Percentiles rank a stretch among this genome's conserved stretches.
phyloP scores from a whole-genome alignment of 1,139 yeast genomes.

The Suhomyces chickasaworum region DNA sequence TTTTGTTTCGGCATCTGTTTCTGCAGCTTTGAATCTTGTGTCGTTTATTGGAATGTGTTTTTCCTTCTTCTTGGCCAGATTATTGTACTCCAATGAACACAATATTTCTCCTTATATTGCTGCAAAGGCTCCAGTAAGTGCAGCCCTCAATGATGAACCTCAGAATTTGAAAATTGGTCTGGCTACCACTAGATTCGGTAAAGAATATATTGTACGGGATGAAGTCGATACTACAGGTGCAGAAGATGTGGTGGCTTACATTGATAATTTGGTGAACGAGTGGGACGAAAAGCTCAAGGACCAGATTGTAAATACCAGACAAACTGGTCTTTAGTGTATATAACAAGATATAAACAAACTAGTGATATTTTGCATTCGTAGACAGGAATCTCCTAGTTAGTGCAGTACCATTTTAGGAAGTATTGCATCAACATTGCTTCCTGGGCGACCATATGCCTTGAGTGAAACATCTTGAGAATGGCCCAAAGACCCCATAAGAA shows the following conservation, averaged over 20 bases:
- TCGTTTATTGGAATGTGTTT: slow-evolving; percentile 84
- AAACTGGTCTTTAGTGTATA: background rate
- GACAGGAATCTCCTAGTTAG: background rate
- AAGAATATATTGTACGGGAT: slow-evolving; percentile 58
- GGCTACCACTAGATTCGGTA: slow-evolving; percentile 63
- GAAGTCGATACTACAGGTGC: slow-evolving; percentile 66
- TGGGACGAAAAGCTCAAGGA: slow-evolving; percentile 63
- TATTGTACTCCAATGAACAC: slow-evolving; percentile 83
- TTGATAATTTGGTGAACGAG: slow-evolving; percentile 48
- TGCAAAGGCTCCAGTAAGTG: slow-evolving; percentile 72
- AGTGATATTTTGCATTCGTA: background rate
- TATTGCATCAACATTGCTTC: background rate
- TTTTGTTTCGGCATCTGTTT: slow-evolving; percentile 70
- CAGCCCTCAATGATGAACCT: slow-evolving; percentile 38
- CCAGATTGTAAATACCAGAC: slow-evolving; percentile 64
- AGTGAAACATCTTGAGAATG: background rate
- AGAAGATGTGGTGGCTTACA: slow-evolving; percentile 61
- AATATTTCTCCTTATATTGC: slow-evolving; percentile 86
- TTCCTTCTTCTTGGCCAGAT: slow-evolving; percentile 81
- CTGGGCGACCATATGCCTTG: background rate
- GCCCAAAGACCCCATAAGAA: background rate
- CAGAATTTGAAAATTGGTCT: slow-evolving; percentile 74
- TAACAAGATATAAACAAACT: background rate
- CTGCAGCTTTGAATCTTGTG: slow-evolving; percentile 71
- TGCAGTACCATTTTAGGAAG: background rate